Evolutionary conservation across 345 rosid genomes (phyloP), one percentile per base, ranked within the genome.

Genomic region (Jatropha curcas): DNA sequence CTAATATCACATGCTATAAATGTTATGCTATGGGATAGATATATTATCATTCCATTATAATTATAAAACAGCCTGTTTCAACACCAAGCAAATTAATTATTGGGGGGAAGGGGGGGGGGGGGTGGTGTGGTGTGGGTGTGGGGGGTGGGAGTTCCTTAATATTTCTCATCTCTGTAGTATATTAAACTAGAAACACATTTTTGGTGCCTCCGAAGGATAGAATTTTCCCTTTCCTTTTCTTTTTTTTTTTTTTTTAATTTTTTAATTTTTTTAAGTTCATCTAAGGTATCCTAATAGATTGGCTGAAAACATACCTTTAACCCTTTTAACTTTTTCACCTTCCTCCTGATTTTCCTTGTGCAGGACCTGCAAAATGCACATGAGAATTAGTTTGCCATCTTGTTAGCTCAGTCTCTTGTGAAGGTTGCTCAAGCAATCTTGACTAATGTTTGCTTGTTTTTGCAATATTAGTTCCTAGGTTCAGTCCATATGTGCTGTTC

Each of bases 281-380:
- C 33, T 41, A 27, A 33, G 50, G 35, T 33, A 39, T 65, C 57
- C 37, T 34, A 35, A 22, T 64, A 7, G 9, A 30, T 30, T 4
- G 13, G 28, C 63, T 59, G 75, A 75, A 63, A 27, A 60, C 77
- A 48, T 86, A 87, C 90, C 91, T 82, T 71, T 74, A 69, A 76
- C 68, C 62, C 53, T 86, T 76, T 77, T 76, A 20, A 34, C 76
- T 4, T 74, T 62, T 62, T 70, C 77, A 60, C 76, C 80, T 75
- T 84, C 88, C 75, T 82, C 82, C 43, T 70, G 67, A 71, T 68
- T 78, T 56, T 77, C 76, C 66, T 69, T 74, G 48, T 82, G 75
- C 61, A 92, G 86, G 78, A 83, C 80, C 97, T 94, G 92, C 81
- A 77, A 67, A 68, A 71, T 41, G 12, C 68, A 60, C 65, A 70